Conservation (phyloP, 2,329 filamentous ascomycete genomes). For the Fusarium annulatum region DNA sequence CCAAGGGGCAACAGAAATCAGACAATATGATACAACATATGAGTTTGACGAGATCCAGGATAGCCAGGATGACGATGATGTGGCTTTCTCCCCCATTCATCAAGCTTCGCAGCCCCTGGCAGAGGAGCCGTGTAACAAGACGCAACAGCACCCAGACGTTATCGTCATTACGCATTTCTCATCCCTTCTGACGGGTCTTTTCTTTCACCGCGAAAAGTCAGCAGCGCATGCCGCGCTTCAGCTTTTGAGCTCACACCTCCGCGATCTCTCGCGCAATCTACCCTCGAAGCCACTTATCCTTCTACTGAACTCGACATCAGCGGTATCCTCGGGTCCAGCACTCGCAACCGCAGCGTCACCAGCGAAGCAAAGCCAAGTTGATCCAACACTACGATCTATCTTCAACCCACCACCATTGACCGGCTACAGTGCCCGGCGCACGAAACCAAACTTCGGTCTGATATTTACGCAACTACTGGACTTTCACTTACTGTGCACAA, state of each 20-base stretch:
- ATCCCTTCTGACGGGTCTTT: slow-evolving; percentile 62
- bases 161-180: slow-evolving; percentile 68
- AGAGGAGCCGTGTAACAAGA: neutral
- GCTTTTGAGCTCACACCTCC: slow-evolving; percentile 60
- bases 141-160: slow-evolving; percentile 49
- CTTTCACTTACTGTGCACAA: slow-evolving; percentile 64
- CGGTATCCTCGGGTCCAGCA: slow-evolving; percentile 9
- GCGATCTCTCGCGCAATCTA: slow-evolving; percentile 56
- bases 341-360: slow-evolving; percentile 1
- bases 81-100: slow-evolving; percentile 23
- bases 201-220: slow-evolving; percentile 59
- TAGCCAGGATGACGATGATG: slow-evolving; percentile 49
- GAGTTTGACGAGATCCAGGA: slow-evolving; percentile 47
- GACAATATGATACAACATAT: neutral
- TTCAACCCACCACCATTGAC: slow-evolving; percentile 53
- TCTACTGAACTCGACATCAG: slow-evolving; percentile 64
- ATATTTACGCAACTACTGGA: slow-evolving; percentile 66
- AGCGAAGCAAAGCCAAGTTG: slow-evolving; percentile 39
- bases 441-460: slow-evolving; percentile 64
- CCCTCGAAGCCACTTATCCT: slow-evolving; percentile 60
- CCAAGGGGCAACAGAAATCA: neutral
- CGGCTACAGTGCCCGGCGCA: slow-evolving; percentile 42
- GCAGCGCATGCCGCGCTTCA: slow-evolving; percentile 62
- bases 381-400: slow-evolving; percentile 62
- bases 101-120: neutral